Evolutionary conservation across 768 basidiomycete genomes (phyloP).

Genomic region (Tephrocybe sp.): DNA sequence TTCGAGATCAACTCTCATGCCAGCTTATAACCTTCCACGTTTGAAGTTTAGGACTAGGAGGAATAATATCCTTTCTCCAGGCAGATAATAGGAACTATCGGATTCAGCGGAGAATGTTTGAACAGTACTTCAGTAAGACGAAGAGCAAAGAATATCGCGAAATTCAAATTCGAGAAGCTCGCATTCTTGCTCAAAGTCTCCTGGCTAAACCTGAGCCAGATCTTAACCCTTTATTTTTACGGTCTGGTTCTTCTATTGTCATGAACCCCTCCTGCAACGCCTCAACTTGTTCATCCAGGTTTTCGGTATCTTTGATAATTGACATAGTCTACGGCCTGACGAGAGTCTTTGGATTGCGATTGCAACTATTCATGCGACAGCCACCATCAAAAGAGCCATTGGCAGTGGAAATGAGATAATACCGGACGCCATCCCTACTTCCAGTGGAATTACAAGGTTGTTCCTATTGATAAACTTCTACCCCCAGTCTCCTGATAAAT

Average conservation of each 20-base stretch:
- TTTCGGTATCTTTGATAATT: no score
- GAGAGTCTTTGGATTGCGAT: no score
- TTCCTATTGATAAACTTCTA: no score
- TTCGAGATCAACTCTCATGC: no score
- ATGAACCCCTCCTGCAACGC: background rate
- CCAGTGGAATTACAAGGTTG: background rate
- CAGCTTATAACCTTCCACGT: no score
- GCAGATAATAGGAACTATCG: constrained; percentile 16
- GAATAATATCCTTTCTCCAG: background rate
- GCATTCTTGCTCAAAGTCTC: constrained; percentile 27
- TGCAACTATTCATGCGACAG: no score
- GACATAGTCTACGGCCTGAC: no score
- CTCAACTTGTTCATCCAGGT: constrained; percentile 14
- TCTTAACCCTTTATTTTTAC: background rate
- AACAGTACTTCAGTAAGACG: constrained; percentile 18
- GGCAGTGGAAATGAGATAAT: constrained; percentile 32
- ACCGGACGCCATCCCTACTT: constrained; percentile 15
- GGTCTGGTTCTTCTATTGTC: background rate
- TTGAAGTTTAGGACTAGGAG: constrained; percentile 14
- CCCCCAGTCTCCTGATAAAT: no score
- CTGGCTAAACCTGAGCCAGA: constrained; percentile 7
- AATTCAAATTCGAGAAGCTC: constrained; percentile 29
- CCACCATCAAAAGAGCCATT: no score
- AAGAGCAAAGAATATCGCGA: constrained; percentile 21
- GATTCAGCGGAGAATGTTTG: constrained; percentile 19